Percentiles rank a stretch among this genome's conserved stretches.
Conservation (phyloP, 371 early-diverging fungal species). For the Zopfochytrium polystomum region DNA sequence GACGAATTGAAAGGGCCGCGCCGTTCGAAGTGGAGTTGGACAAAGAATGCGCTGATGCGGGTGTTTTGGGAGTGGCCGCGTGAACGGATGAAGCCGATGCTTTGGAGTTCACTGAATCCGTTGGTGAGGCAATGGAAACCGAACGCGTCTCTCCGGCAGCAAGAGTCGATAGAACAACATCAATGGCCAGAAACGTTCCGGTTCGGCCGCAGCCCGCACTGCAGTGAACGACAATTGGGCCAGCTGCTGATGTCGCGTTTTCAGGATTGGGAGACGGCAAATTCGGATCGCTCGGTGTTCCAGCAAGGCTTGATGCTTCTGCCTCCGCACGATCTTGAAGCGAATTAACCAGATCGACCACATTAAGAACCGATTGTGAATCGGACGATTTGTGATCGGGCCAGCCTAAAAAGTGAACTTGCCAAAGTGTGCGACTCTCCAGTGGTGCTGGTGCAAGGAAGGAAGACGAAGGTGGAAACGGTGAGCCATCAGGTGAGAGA, state of each 20-base stretch:
- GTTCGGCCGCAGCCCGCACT: constrained; percentile 96
- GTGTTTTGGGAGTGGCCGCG: too few species aligned
- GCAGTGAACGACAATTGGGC: constrained; percentile 90
- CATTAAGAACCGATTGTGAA: constrained; percentile 49
- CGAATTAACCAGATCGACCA: constrained; percentile 61
- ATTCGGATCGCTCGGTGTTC: too few species aligned
- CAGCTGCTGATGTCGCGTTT: constrained; percentile 17
- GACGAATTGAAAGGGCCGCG: constrained; percentile 20
- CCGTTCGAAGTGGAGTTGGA: not conserved
- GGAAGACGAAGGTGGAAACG: too few species aligned
- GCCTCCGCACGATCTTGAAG: constrained; percentile 36
- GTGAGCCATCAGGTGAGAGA: too few species aligned
- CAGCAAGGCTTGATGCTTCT: too few species aligned
- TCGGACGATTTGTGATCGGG: constrained; percentile 67
- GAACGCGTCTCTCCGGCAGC: too few species aligned
- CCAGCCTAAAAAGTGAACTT: constrained; percentile 86
- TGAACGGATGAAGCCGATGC: too few species aligned
- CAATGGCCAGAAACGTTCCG: constrained; percentile 86
- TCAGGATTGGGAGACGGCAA: not conserved
- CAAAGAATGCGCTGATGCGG: too few species aligned
- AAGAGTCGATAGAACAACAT: constrained; percentile 50
- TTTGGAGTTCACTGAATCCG: not conserved
- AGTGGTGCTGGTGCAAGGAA: too few species aligned
- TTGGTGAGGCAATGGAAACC: too few species aligned
- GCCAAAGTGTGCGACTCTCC: constrained; percentile 55